phyloP scores from a whole-genome alignment of 768 basidiomycete species.

The Boletus rex-veris region DNA sequence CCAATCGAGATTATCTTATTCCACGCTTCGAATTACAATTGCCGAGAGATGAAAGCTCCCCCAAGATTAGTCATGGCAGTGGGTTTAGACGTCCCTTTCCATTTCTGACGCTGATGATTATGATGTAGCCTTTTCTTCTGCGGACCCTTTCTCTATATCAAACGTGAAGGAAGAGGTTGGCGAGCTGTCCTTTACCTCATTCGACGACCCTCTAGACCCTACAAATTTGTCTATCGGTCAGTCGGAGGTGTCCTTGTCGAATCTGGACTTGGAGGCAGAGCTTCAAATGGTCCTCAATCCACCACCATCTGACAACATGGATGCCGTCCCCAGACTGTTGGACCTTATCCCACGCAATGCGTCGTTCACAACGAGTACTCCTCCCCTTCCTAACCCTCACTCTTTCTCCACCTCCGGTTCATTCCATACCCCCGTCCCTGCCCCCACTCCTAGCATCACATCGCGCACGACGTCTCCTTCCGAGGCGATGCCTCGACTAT shows the following conservation, averaged over 20 bases:
- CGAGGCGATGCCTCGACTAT: constrained; percentile 9
- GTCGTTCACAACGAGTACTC: constrained; percentile 28
- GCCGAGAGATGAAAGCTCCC: constrained; percentile 20
- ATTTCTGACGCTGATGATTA: neutral
- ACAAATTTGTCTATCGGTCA: constrained; percentile 35
- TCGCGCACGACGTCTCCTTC: constrained; percentile 14
- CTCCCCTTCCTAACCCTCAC: constrained; percentile 21
- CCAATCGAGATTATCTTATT: constrained; percentile 31
- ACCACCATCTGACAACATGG: constrained; percentile 6
- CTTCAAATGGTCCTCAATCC: constrained; percentile 22
- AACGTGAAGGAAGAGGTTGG: constrained; percentile 25
- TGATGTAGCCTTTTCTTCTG: constrained; percentile 9
- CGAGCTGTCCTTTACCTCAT: constrained; percentile 28
- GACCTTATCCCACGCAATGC: constrained; percentile 21
- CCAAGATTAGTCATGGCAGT: constrained; percentile 17
- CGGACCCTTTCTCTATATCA: constrained; percentile 21
- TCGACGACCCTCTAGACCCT: constrained; percentile 29
- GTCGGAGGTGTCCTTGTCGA: constrained; percentile 36
- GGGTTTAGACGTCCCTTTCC: constrained; percentile 1
- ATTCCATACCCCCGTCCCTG: constrained; percentile 4
- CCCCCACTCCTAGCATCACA: neutral
- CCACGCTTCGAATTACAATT: constrained; percentile 32
- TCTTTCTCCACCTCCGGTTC: constrained; percentile 19
- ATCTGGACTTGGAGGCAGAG: constrained; percentile 32
- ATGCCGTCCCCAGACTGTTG: constrained; percentile 21